A percentile compares a stretch with the other conserved stretches of the same genome.
Evolutionary conservation across 176 grass and related monocot genomes (phyloP).

Genomic region (Dendrocalamus sinicus): DNA sequence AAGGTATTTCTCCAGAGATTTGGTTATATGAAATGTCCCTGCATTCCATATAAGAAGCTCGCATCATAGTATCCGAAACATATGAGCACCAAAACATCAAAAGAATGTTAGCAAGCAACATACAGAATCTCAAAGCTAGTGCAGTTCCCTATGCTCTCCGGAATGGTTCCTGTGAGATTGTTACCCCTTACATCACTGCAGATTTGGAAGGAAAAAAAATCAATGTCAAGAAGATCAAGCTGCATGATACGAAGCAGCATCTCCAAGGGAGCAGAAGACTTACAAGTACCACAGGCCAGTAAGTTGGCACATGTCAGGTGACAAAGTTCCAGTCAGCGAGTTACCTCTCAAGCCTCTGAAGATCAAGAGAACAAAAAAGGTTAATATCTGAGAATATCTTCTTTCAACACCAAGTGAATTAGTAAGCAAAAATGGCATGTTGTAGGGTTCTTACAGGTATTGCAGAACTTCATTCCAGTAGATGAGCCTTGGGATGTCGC

Average conservation of each 20-base stretch:
- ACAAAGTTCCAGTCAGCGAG: constrained; percentile 78
- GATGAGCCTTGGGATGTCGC: constrained; percentile 89
- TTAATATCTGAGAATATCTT: neutral
- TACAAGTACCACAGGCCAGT: constrained; percentile 99
- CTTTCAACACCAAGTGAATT: neutral
- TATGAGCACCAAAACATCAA: neutral
- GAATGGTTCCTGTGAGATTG: constrained; percentile 96
- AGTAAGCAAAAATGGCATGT: neutral
- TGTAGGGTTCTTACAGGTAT: constrained; percentile 68
- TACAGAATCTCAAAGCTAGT: constrained; percentile 98
- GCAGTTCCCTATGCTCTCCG: constrained; percentile 91
- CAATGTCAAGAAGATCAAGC: constrained; percentile 11
- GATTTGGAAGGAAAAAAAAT: constrained; percentile 5
- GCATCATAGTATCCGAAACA: neutral
- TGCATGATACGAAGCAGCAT: neutral
- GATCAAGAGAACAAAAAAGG: constrained; percentile 29
- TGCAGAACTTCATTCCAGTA: constrained; percentile 99
- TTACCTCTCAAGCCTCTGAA: constrained; percentile 90
- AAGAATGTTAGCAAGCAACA: constrained; percentile 31
- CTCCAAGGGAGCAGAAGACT: constrained; percentile 40
- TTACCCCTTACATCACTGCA: constrained; percentile 96
- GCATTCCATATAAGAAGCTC: constrained; percentile 26
- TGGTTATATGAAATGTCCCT: constrained; percentile 99
- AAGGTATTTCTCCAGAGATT: constrained; percentile 96
- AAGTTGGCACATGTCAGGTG: constrained; percentile 95